Evolutionary conservation across 140 eudicot genomes (phyloP).

Genomic region (Artemisia princeps): DNA sequence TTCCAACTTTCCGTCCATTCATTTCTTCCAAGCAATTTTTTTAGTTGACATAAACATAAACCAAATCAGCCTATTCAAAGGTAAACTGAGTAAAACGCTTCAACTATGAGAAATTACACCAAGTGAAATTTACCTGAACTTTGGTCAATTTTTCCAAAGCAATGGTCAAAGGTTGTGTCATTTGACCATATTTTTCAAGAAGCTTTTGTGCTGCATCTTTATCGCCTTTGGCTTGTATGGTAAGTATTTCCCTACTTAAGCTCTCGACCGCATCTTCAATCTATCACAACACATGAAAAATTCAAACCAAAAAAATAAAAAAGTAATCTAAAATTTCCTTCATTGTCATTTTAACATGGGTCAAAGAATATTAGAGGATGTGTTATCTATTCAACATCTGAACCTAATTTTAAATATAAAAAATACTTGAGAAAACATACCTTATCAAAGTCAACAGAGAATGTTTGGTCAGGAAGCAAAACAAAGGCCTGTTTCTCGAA

Average conservation of each 20-base stretch:
- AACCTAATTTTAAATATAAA: too few relatives aligned
- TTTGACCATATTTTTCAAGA: conserved; percentile 52
- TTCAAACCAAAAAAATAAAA: background rate
- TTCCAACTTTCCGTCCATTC: too few relatives aligned
- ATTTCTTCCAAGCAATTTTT: too few relatives aligned
- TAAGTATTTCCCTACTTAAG: conserved; percentile 77
- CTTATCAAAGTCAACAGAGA: conserved; percentile 82
- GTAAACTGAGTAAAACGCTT: background rate
- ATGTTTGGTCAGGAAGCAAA: conserved; percentile 58
- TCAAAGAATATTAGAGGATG: too few relatives aligned
- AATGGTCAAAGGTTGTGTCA: conserved; percentile 56
- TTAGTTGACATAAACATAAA: too few relatives aligned
- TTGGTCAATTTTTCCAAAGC: conserved; percentile 61
- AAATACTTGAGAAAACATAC: conserved; percentile 33
- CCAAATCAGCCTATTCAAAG: too few relatives aligned
- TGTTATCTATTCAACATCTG: too few relatives aligned
- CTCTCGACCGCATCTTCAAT: conserved; percentile 70
- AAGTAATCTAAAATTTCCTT: background rate
- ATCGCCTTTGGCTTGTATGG: conserved; percentile 85
- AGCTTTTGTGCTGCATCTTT: conserved; percentile 63
- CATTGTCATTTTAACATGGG: background rate
- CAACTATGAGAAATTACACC: conserved; percentile 6
- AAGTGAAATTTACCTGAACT: conserved; percentile 45
- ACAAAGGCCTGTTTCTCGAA: conserved; percentile 71
- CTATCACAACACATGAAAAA: conserved; percentile 29